phyloP scores from a whole-genome alignment of 2,329 filamentous ascomycete species.

The Remersonia thermophila region DNA sequence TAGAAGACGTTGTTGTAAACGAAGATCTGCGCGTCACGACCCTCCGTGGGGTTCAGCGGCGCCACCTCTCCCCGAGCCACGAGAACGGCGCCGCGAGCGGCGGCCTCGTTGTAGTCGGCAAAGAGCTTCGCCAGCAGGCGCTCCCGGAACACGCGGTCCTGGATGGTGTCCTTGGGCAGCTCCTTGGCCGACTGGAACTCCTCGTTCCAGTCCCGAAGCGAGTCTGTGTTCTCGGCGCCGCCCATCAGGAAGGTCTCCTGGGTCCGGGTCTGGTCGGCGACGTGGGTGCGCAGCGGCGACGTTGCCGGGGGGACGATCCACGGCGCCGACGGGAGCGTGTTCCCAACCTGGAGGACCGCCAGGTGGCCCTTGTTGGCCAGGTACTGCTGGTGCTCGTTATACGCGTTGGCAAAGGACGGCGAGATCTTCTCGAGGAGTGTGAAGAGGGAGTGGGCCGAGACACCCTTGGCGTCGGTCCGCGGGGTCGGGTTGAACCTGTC shows the following conservation, averaged over 20 bases:
- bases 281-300: constrained; percentile 55
- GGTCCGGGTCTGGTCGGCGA: constrained; percentile 72
- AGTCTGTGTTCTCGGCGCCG: constrained; percentile 88
- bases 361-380: constrained; percentile 80
- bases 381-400: constrained; percentile 67
- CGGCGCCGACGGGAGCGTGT: constrained; percentile 80
- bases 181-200: constrained; percentile 96
- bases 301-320: constrained; percentile 71
- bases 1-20: constrained; percentile 99
- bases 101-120: constrained; percentile 94
- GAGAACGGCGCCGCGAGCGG: constrained; percentile 78
- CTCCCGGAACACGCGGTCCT: constrained; percentile 92
- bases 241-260: constrained; percentile 87
- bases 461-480: constrained; percentile 62
- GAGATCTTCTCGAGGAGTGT: constrained; percentile 68
- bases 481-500: constrained; percentile 89
- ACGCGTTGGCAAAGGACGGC: constrained; percentile 66
- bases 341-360: constrained; percentile 89
- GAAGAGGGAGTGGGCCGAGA: constrained; percentile 74
- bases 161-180: constrained; percentile 82
- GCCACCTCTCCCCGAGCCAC: constrained; percentile 88
- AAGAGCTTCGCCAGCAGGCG: constrained; percentile 90
- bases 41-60: constrained; percentile 88
- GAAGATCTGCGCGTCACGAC: constrained; percentile 88
- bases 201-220: constrained; percentile 95